These are phyloP conservation scores for Aspergillus sp. DNA, from an alignment of 2,329 filamentous ascomycete species.

Conservation along the genomic window DNA sequence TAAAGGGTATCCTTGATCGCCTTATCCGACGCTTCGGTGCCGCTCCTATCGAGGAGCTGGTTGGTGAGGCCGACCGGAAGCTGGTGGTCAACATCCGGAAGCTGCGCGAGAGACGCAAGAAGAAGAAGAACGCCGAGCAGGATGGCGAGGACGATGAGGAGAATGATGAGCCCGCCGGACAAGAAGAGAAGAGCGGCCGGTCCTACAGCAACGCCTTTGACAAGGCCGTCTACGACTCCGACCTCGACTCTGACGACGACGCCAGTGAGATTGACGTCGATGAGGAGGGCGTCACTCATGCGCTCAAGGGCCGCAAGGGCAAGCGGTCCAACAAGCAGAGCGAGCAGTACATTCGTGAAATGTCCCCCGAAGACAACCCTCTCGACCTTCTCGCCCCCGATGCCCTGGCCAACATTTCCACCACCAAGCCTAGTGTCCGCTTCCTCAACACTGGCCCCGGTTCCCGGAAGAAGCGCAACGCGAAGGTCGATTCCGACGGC, in stretches of 20 bases:
- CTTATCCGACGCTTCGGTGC: slow-evolving; percentile 90
- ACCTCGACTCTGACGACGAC: slow-evolving; percentile 75
- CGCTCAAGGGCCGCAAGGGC: slow-evolving; percentile 50
- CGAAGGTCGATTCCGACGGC: slow-evolving; percentile 47
- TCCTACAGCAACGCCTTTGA: slow-evolving; percentile 24
- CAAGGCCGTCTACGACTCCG: slow-evolving; percentile 69
- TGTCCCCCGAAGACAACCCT: slow-evolving; percentile 77
- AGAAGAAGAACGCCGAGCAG: slow-evolving; percentile 72
- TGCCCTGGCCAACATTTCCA: slow-evolving; percentile 89
- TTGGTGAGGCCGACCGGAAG: slow-evolving; percentile 84
- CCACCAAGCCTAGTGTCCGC: slow-evolving; percentile 70
- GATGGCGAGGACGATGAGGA: slow-evolving; percentile 60
- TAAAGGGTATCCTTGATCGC: slow-evolving; percentile 95
- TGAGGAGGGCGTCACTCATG: slow-evolving; percentile 35
- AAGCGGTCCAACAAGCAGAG: slow-evolving; percentile 53
- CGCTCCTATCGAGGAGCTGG: slow-evolving; percentile 74
- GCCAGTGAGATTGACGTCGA: slow-evolving; percentile 46
- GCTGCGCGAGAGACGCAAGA: slow-evolving; percentile 85
- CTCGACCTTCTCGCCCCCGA: slow-evolving; percentile 88
- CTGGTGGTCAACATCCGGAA: slow-evolving; percentile 93
- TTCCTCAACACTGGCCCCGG: slow-evolving; percentile 44
- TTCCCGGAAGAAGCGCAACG: slow-evolving; percentile 43
- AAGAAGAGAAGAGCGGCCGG: slow-evolving; percentile 18
- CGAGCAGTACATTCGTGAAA: slow-evolving; percentile 83
- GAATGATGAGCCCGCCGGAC: slow-evolving; percentile 46